A percentile compares a stretch with the other conserved stretches of the same genome.
These are phyloP conservation scores for Apophysomyces elegans DNA, from an alignment of 371 early-diverging fungal genomes.

Conservation along the genomic window DNA sequence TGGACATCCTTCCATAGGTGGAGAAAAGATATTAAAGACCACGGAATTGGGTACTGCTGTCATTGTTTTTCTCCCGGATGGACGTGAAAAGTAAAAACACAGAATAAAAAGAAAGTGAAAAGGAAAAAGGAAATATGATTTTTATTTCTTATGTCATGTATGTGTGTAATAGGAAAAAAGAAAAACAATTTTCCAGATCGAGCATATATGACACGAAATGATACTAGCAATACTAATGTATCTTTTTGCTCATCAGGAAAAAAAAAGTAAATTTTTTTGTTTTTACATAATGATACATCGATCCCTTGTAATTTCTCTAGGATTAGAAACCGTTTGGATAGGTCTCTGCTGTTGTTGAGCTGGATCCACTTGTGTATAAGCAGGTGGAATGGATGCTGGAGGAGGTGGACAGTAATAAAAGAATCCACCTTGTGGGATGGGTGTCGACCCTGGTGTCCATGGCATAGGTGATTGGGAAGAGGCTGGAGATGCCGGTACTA, in stretches of 20 bases:
- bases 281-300: conserved; percentile 8
- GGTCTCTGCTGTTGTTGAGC: neutral
- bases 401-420: conserved; percentile 7
- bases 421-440: neutral
- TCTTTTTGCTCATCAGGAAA: neutral
- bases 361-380: neutral
- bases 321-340: neutral
- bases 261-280: neutral
- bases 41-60: neutral
- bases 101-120: neutral
- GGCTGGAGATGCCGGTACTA: neutral
- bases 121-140: neutral
- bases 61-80: neutral
- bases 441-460: neutral
- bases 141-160: neutral
- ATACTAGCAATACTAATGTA: no score
- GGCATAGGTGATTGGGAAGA: neutral
- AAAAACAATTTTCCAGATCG: no score
- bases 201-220: no score
- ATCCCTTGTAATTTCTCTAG: conserved; percentile 1
- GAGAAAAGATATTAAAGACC: conserved; percentile 3
- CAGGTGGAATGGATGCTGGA: neutral
- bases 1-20: conserved; percentile 1
- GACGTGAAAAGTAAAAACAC: neutral
- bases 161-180: neutral